A percentile compares a stretch with the other conserved stretches of the same genome.
Evolutionary conservation across 2,329 filamentous ascomycete genomes (phyloP).

Genomic region (Claviceps sp.): DNA sequence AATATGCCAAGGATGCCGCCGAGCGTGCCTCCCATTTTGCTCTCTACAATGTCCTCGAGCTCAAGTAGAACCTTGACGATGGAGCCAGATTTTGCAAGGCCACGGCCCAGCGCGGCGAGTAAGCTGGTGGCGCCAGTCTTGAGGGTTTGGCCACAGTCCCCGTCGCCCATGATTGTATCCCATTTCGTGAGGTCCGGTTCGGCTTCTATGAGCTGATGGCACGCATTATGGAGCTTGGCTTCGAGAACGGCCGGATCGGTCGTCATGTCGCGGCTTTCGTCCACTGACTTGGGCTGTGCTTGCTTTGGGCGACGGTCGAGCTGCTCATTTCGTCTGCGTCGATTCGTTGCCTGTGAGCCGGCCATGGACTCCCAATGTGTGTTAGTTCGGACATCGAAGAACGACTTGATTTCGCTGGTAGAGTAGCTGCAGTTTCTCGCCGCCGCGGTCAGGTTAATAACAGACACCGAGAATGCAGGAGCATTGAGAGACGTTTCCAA

Average conservation of each 20-base stretch:
- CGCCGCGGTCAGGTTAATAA: constrained; percentile 44
- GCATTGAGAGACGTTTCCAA: constrained; percentile 63
- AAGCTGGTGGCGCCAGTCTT: constrained; percentile 37
- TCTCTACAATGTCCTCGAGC: constrained; percentile 41
- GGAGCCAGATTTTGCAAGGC: constrained; percentile 29
- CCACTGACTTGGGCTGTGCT: constrained; percentile 19
- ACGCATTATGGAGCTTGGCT: constrained; percentile 41
- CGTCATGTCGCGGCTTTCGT: constrained; percentile 27
- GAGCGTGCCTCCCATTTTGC: constrained; percentile 39
- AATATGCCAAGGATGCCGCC: constrained; percentile 42
- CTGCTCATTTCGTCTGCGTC: constrained; percentile 27
- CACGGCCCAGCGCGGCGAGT: constrained; percentile 30
- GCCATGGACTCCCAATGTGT: constrained; percentile 40
- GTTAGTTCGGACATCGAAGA: constrained; percentile 52
- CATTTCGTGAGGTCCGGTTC: constrained; percentile 50
- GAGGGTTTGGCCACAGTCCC: constrained; percentile 51
- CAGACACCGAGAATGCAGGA: constrained; percentile 54
- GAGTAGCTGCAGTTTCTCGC: constrained; percentile 32
- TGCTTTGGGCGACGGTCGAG: constrained; percentile 24
- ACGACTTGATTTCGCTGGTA: constrained; percentile 40
- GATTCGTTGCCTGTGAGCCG: constrained; percentile 26
- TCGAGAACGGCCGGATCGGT: constrained; percentile 41
- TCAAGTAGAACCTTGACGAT: constrained; percentile 33
- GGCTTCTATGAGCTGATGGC: constrained; percentile 36
- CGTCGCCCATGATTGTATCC: constrained; percentile 52